Conservation (phyloP, 768 basidiomycete species). For the Lyophyllum shimeji region DNA sequence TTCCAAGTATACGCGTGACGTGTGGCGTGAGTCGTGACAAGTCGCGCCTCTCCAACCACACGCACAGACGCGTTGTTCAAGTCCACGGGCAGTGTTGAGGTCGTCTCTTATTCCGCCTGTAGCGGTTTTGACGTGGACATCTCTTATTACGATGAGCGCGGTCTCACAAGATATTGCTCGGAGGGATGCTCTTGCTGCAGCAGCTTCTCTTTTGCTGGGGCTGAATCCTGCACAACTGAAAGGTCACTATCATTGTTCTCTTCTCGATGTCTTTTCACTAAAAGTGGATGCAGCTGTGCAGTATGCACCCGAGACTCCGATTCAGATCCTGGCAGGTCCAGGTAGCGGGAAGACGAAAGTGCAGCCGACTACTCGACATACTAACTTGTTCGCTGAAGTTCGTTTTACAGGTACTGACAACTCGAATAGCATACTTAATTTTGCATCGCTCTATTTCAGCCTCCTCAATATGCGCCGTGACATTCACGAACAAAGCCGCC, state of each 20-base stretch:
- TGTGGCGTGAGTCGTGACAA: constrained; percentile 19
- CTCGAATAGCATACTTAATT: constrained; percentile 68
- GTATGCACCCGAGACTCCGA: constrained; percentile 56
- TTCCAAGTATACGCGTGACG: no score
- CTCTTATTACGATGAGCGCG: constrained; percentile 30
- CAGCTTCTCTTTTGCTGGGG: constrained; percentile 45
- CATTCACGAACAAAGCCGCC: constrained; percentile 89
- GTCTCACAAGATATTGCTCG: not conserved
- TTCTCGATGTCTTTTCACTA: not conserved
- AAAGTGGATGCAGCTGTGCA: constrained; percentile 51
- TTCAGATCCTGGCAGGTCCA: constrained; percentile 84
- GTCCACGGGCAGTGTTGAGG: no score
- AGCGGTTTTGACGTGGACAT: not conserved
- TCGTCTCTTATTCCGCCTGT: not conserved
- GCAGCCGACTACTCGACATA: not conserved
- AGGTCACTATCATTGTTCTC: constrained; percentile 1
- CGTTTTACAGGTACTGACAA: constrained; percentile 15
- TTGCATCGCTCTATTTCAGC: constrained; percentile 49
- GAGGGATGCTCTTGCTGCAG: constrained; percentile 34
- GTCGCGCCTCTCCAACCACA: not conserved
- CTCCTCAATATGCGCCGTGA: constrained; percentile 72
- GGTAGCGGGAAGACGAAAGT: constrained; percentile 72
- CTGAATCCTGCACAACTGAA: constrained; percentile 15
- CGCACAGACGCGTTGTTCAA: no score
- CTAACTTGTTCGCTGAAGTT: not conserved